Base-by-base conservation (phyloP, 2,329 filamentous ascomycete genomes). In the Aspergillus clavatus region DNA sequence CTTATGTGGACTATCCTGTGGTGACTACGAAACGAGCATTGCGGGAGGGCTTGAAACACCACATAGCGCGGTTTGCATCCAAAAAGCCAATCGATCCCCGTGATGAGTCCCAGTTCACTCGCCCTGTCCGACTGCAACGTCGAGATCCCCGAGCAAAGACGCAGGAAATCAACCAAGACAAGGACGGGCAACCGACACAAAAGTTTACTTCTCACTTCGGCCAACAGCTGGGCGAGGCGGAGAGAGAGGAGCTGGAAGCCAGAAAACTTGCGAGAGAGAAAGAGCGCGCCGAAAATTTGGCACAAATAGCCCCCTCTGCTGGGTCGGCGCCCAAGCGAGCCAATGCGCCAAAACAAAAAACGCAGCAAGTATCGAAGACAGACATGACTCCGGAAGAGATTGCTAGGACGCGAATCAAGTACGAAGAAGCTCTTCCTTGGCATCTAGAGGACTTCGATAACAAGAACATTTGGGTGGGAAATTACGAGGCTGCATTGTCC, bases 401-500 rank as follows among this genome's bases (percentile, higher is more conserved):
- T 81, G 70, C 85, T 47, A 72, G 73, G 40, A 73, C 77, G 33
- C 74, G 80, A 47, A 71, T 83, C 33, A 79, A 90, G 52, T 98
- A 97, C 55, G 93, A 97, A 65, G 93, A 98, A 67, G 89, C 91
- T 3, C 74, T 96, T 40, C 93, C 93, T 5, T 98, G 93, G 93
- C 90, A 96, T 65, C 70, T 98, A 27, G 93, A 98, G 64, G 93
- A 98, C 65, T 94, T 90, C 31, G 91, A 98, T 60, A 89, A 89
- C 53, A 95, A 91, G 66, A 91, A 95, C 58, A 86, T 87, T 2
- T 97, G 90, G 89, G 84, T 93, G 26, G 93, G 90, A 36, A 86
- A 84, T 45, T 96, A 97, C 57, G 87, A 97, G 58, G 86, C 86
- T 21, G 87, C 89, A 14, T 77, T 97, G 28, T 95, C 91, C 0